Evolutionary conservation across 2,329 filamentous ascomycete species (phyloP).

Genomic region (Paecilomyces niveus): DNA sequence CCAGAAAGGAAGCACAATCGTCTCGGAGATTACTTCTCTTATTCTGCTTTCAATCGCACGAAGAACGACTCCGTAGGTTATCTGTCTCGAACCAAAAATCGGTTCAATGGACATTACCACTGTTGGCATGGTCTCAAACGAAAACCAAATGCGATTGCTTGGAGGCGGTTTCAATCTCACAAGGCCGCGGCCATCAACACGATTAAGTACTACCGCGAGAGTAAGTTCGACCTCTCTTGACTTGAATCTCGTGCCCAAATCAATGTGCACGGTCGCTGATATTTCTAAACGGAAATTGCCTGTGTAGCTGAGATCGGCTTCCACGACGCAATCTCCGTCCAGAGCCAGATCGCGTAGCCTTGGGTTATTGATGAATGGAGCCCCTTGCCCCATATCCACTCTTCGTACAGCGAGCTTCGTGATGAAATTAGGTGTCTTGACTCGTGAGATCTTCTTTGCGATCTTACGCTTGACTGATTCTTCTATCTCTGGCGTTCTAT

Average conservation of each 20-base stretch:
- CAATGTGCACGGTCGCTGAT: constrained; percentile 85
- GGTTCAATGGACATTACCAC: constrained; percentile 93
- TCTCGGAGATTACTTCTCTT: constrained; percentile 88
- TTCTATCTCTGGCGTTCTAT: constrained; percentile 77
- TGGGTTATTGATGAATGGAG: constrained; percentile 83
- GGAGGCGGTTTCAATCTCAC: constrained; percentile 90
- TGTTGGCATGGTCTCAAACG: constrained; percentile 88
- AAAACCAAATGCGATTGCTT: constrained; percentile 92
- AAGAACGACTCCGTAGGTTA: constrained; percentile 87
- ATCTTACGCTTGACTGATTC: constrained; percentile 76
- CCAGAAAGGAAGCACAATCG: constrained; percentile 88
- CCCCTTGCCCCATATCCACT: constrained; percentile 79
- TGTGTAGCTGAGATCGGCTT: constrained; percentile 80
- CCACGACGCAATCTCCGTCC: constrained; percentile 80
- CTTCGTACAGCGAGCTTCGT: constrained; percentile 74
- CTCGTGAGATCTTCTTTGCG: constrained; percentile 90
- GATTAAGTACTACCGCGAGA: constrained; percentile 76
- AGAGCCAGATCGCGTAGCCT: constrained; percentile 82
- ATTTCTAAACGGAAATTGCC: constrained; percentile 87
- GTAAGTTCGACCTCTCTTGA: constrained; percentile 82
- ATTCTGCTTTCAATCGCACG: constrained; percentile 92
- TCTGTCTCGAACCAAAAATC: constrained; percentile 89
- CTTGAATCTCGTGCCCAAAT: constrained; percentile 83
- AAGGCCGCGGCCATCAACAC: constrained; percentile 75
- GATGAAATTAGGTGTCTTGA: constrained; percentile 86